Base-by-base conservation (phyloP, 768 basidiomycete species). In the Trametes cinnabarina region DNA sequence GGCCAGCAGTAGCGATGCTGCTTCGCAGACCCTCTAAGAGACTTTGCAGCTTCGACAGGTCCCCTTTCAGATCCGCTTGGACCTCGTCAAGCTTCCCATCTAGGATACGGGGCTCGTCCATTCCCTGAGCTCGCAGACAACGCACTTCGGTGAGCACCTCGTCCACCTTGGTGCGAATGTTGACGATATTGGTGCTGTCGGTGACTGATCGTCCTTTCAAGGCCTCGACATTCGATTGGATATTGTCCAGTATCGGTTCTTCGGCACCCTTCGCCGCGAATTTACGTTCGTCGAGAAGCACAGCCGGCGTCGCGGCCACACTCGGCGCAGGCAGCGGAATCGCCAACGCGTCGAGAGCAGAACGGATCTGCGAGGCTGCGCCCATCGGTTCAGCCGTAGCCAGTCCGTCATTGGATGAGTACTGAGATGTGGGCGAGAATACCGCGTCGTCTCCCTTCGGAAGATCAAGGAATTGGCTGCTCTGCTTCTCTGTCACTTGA, bases 71-170 rank as follows among this genome's bases (percentile, higher is more conserved):
- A n/a, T 74, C 75, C 3, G 55, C 50, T 49, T 74, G 71, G 40
- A 82, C 68, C 15, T 71, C 77, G 26, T 75, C 76, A 37, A 82
- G 62, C 53, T 72, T 73, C 32, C 63, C 68, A 26, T 69, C 51
- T 6, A 78, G 63, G n/a, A 55, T 54, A 14, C 58, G 32, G 7
- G 61, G 58, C 3, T 30, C 53, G 25, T 26, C 25, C 11, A 17
- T 44, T 3, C 43, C 34, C 19, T 26, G 22, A 5, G 47, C 10
- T 19, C 26, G 39, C 34, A 57, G 54, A 20, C 51, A 42, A 20
- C 55, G 51, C 12, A 61, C 55, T 41, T 62, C 59, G 3, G 58
- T 44, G 32, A 70, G 53, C 46, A 66, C 57, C 15, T 63, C 63
- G 51, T 68, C 63, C 3, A 68, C 65, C 28, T 66, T 67, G 15